Evolutionary conservation across 345 rosid species (phyloP).

Genomic region (Eucalyptus melliodora): DNA sequence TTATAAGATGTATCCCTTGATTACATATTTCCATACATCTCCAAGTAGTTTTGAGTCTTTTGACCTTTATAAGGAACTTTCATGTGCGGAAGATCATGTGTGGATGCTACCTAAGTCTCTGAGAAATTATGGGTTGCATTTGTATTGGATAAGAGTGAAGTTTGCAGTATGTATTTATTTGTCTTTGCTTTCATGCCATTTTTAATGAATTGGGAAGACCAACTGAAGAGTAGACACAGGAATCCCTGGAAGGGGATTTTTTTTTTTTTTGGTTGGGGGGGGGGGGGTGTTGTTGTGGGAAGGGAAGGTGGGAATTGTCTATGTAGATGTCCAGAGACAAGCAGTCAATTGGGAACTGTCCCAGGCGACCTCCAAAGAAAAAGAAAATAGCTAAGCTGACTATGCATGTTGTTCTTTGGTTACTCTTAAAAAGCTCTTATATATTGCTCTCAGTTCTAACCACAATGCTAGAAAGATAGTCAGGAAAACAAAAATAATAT

Average conservation of each 20-base stretch:
- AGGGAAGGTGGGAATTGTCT: neutral
- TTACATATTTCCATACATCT: neutral
- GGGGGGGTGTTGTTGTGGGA: neutral
- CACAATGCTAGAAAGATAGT: neutral
- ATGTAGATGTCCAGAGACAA: neutral
- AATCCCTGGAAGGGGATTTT: neutral
- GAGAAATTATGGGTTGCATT: neutral
- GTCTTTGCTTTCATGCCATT: neutral
- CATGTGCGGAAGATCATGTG: neutral
- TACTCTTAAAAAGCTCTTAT: neutral
- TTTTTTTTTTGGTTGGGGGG: neutral
- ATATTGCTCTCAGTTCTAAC: neutral
- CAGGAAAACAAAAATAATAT: neutral
- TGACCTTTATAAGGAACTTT: neutral
- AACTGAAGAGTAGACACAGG: neutral
- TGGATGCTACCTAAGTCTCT: neutral
- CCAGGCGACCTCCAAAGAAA: neutral
- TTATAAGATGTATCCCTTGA: neutral
- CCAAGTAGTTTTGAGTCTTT: neutral
- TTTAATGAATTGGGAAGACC: neutral
- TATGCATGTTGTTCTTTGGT: neutral
- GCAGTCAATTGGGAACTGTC: neutral
- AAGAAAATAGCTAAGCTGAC: neutral
- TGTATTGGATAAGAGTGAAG: neutral
- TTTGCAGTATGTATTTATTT: neutral